These are phyloP conservation scores for Zymoseptoria ardabiliae DNA, from an alignment of 2,329 filamentous ascomycete genomes.

Conservation along the genomic window DNA sequence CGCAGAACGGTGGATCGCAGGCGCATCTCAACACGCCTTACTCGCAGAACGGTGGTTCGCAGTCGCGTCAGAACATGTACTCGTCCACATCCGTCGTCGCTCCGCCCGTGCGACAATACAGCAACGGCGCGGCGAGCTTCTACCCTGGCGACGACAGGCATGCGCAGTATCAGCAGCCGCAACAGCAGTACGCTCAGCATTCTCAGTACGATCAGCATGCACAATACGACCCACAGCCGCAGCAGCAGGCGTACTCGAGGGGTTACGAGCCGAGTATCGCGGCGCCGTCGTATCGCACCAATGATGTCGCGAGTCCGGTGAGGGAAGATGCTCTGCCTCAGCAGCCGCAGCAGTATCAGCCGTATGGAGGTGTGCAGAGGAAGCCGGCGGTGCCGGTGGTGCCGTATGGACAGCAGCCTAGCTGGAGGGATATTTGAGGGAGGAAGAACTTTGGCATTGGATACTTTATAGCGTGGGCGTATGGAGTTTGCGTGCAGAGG, in stretches of 20 bases:
- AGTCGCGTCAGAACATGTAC: not conserved
- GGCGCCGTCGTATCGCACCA: conserved; percentile 10
- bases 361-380: conserved; percentile 17
- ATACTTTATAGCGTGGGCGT: conserved; percentile 2
- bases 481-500: not conserved
- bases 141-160: conserved; percentile 1
- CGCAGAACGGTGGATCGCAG: not conserved
- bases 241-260: conserved; percentile 8
- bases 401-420: conserved; percentile 15
- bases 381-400: conserved; percentile 22
- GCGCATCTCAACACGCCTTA: not conserved
- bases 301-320: conserved; percentile 14
- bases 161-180: conserved; percentile 3
- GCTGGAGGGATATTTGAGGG: conserved; percentile 28
- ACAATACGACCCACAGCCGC: not conserved
- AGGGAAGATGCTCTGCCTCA: conserved; percentile 13
- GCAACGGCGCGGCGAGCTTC: not conserved
- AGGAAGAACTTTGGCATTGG: not conserved
- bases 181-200: not conserved
- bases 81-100: not conserved
- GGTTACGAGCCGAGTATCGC: conserved; percentile 13
- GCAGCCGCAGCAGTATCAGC: conserved; percentile 11
- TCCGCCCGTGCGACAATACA: not conserved
- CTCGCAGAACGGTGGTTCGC: conserved; percentile 2
- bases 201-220: not conserved